Percentiles rank a stretch among this genome's conserved stretches.
These are phyloP conservation scores for Plantago coronopus DNA, from an alignment of 305 asterid genomes.

Conservation along the genomic window DNA sequence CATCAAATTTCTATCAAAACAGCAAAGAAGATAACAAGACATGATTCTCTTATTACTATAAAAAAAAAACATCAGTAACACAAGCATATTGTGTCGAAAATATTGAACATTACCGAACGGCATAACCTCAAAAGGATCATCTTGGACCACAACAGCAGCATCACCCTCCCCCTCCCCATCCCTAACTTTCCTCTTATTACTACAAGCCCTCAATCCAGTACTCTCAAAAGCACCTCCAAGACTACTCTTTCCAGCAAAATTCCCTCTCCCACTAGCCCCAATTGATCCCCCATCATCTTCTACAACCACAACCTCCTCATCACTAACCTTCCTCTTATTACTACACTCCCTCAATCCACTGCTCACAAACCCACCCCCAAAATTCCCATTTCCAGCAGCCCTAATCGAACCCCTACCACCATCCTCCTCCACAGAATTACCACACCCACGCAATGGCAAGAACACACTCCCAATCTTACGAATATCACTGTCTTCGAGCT, in stretches of 20 bases:
- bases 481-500: slow-evolving; percentile 50
- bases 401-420: slow-evolving; percentile 8
- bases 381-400: slow-evolving; percentile 1
- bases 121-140: slow-evolving; percentile 25
- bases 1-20: too few species aligned
- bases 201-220: slow-evolving; percentile 39
- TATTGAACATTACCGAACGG: slow-evolving; percentile 24
- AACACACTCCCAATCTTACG: slow-evolving; percentile 64
- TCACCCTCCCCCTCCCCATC: slow-evolving; percentile 25
- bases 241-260: too few species aligned
- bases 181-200: slow-evolving; percentile 54
- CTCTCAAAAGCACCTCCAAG: too few species aligned
- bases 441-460: slow-evolving; percentile 57
- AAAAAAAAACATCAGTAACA: too few species aligned
- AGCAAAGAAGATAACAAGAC: too few species aligned
- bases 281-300: too few species aligned
- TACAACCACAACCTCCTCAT: slow-evolving; percentile 27
- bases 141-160: slow-evolving; percentile 26
- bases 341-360: slow-evolving; percentile 32
- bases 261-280: too few species aligned
- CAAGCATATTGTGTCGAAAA: too few species aligned
- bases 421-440: slow-evolving; percentile 17
- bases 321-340: slow-evolving; percentile 59
- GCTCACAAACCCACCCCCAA: slow-evolving; percentile 21
- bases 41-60: too few species aligned